These are phyloP conservation scores for Penicillium paxilli DNA, from an alignment of 495 filamentous ascomycete genomes.

Conservation along the genomic window DNA sequence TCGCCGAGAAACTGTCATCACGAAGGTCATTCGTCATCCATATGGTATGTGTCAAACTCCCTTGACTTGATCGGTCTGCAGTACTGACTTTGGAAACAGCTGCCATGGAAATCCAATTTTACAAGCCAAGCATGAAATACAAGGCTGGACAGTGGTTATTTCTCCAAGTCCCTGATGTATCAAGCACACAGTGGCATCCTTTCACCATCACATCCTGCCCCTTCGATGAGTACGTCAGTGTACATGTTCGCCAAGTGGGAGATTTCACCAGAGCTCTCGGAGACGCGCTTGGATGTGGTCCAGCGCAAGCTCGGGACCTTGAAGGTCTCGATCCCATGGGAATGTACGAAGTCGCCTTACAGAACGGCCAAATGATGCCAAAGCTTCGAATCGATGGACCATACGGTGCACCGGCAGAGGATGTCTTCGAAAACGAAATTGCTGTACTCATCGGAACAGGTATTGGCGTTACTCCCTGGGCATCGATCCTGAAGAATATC, in stretches of 20 bases:
- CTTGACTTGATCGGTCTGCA: not conserved
- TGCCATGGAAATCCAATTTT: slow-evolving; percentile 96
- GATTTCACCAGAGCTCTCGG: slow-evolving; percentile 90
- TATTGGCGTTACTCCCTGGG: slow-evolving; percentile 98
- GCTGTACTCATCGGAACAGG: slow-evolving; percentile 95
- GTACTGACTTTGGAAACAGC: slow-evolving; percentile 48
- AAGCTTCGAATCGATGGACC: slow-evolving; percentile 87
- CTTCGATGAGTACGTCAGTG: slow-evolving; percentile 87
- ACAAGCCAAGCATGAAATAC: slow-evolving; percentile 95
- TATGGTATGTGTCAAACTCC: slow-evolving; percentile 65
- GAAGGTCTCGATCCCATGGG: slow-evolving; percentile 90
- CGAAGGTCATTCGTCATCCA: slow-evolving; percentile 93
- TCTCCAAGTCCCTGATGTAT: slow-evolving; percentile 87
- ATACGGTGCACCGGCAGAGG: slow-evolving; percentile 92
- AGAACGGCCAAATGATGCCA: slow-evolving; percentile 91
- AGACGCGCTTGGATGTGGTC: slow-evolving; percentile 89
- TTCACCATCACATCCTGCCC: slow-evolving; percentile 99
- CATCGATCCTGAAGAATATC: slow-evolving; percentile 96
- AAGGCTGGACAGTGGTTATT: slow-evolving; percentile 98
- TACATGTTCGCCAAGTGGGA: slow-evolving; percentile 94
- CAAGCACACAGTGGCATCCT: slow-evolving; percentile 91
- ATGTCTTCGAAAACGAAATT: slow-evolving; percentile 96
- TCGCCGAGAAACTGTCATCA: slow-evolving; percentile 80
- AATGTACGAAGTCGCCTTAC: slow-evolving; percentile 97
- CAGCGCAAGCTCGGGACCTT: slow-evolving; percentile 78